Evolutionary conservation across 441 rosid genomes (phyloP), one percentile per base, ranked within the genome.

Genomic region (Jatropha podagrica): DNA sequence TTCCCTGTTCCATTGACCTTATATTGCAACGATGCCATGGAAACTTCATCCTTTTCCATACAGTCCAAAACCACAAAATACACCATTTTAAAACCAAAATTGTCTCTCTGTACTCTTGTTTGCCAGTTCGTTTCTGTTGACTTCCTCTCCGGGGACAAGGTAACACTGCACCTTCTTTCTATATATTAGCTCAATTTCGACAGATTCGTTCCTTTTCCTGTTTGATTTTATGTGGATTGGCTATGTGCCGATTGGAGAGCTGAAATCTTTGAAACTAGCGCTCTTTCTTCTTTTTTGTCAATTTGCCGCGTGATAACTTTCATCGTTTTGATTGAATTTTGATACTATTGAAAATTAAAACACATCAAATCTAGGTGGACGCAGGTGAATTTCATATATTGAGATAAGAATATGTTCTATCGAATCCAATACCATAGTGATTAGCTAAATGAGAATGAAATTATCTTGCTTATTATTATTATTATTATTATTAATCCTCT

Each of bases 101-200:
- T 11, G 11, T 68, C 14, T 40, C 38, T 68, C 40, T 15, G 37
- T 37, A 10, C 67, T 51, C 55, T 32, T 32, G 32, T 32, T 32
- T 32, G 32, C 32, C 32, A 32, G 1, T 37, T 61, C 3, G 38
- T 26, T 0, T 8, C 38, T 13, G 41, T 66, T 78, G 27, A 61
- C 77, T 52, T 51, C 13, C 62, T 46, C 74, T 23, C 46, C 58
- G 54, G 26, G 7, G 13, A 27, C 67, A 8, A 71, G 74, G 71
- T 68, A 42, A 48, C 1, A 14, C 65, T 37, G 5, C 40, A 12
- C 12, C 5, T 5, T 1, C 2, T 44, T 59, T 23, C 14, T 55
- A 32, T 32, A 32, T 32, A 8, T 65, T 51, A 3, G 7, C n/a
- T 56, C 74, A 26, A n/a, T 8, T 18, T 13, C 6, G 2, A 5